phyloP scores from a whole-genome alignment of 2,329 filamentous ascomycete genomes.

The Sordariomycetes sp. region DNA sequence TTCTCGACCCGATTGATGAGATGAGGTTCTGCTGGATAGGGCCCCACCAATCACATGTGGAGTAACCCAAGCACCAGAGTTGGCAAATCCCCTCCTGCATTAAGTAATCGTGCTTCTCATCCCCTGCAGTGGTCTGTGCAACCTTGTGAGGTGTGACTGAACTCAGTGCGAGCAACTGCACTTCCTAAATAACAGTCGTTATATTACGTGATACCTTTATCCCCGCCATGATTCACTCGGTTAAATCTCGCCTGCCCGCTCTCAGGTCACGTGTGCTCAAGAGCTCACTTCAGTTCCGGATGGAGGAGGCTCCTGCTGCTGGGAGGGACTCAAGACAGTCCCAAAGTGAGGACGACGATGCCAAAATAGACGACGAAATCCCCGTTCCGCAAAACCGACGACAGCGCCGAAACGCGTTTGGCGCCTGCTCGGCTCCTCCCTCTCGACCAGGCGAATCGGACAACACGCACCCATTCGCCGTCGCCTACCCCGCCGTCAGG shows the following conservation, averaged over 20 bases:
- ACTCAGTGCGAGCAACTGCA: neutral
- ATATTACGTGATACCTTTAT: neutral
- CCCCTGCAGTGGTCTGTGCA: neutral
- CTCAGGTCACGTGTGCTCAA: neutral
- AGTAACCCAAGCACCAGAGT: too few species aligned
- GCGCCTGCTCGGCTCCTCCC: constrained; percentile 2
- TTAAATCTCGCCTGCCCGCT: neutral
- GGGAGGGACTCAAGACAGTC: neutral
- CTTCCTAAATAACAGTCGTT: neutral
- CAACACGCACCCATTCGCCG: constrained; percentile 6
- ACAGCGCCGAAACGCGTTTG: constrained; percentile 9
- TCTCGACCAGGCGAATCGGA: neutral
- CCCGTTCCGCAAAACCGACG: neutral
- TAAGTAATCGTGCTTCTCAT: neutral
- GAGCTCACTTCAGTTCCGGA: neutral
- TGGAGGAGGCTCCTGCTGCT: neutral
- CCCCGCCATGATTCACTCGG: neutral
- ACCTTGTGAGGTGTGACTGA: too few species aligned
- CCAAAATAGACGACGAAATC: neutral
- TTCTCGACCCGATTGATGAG: too few species aligned
- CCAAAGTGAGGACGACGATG: neutral
- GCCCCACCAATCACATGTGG: neutral
- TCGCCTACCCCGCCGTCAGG: constrained; percentile 7
- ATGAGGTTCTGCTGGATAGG: neutral
- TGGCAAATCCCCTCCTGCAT: neutral